Conservation (phyloP, 2,329 filamentous ascomycete species). For the Pseudonectria buxi region DNA sequence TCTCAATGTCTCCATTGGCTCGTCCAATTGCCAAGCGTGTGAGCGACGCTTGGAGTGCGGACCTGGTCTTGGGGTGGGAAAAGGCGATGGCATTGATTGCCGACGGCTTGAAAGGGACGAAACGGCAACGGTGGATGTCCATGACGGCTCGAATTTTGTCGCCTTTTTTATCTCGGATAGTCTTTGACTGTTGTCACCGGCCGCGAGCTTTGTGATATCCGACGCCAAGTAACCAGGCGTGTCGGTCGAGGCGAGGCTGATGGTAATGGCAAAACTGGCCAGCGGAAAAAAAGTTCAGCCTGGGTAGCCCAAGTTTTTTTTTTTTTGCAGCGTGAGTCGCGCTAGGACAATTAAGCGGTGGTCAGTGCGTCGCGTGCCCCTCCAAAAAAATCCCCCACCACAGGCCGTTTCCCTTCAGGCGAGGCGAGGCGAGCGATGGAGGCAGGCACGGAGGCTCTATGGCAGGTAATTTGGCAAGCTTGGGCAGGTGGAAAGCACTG, state of each 20-base stretch:
- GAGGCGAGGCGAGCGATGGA: too few relatives aligned
- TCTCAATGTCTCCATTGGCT: constrained; percentile 92
- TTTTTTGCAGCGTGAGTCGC: constrained; percentile 14
- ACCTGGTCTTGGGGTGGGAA: constrained; percentile 59
- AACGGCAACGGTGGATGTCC: constrained; percentile 96
- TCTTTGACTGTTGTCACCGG: too few relatives aligned
- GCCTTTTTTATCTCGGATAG: background rate
- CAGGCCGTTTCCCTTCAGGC: background rate
- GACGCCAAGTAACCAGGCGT: constrained; percentile 23
- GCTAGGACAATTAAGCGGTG: constrained; percentile 25
- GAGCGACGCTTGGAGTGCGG: constrained; percentile 45
- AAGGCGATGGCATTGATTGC: constrained; percentile 94
- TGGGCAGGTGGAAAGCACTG: too few relatives aligned
- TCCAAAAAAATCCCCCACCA: constrained; percentile 21
- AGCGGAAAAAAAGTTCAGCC: constrained; percentile 20
- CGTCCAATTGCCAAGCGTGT: constrained; percentile 81
- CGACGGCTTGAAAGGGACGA: constrained; percentile 85
- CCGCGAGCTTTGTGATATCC: constrained; percentile 1
- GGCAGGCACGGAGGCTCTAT: too few relatives aligned
- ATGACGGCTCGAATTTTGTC: constrained; percentile 39
- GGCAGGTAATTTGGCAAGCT: too few relatives aligned
- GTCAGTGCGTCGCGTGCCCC: constrained; percentile 27
- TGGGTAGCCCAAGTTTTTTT: constrained; percentile 27
- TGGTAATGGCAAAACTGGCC: constrained; percentile 7
- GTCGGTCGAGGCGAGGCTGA: constrained; percentile 11